A percentile compares a stretch with the other conserved stretches of the same genome.
These are phyloP conservation scores for Globisporangium rhizosaccharum DNA, from an alignment of 352 stramenopile species.

Conservation along the genomic window DNA sequence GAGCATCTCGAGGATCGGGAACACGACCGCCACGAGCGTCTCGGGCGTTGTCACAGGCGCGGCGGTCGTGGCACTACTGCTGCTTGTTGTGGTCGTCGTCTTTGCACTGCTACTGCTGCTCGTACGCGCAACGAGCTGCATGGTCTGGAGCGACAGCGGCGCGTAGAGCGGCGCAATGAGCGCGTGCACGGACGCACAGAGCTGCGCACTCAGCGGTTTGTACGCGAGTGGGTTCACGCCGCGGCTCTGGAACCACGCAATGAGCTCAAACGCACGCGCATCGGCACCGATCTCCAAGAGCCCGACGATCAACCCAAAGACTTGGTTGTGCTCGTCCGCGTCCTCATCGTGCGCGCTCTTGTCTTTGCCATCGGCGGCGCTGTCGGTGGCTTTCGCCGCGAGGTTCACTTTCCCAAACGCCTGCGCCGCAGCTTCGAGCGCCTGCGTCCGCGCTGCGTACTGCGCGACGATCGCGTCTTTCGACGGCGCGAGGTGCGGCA, in stretches of 20 bases:
- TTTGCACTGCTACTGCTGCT: not conserved
- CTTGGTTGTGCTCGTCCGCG: slow-evolving; percentile 40
- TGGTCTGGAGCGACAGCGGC: slow-evolving; percentile 43
- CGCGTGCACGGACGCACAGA: slow-evolving; percentile 64
- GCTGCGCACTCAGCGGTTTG: slow-evolving; percentile 50
- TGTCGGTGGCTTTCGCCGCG: slow-evolving; percentile 35
- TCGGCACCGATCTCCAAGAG: slow-evolving; percentile 70
- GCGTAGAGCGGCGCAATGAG: slow-evolving; percentile 54
- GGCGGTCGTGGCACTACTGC: slow-evolving; percentile 16
- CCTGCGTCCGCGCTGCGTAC: slow-evolving; percentile 29
- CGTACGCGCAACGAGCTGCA: slow-evolving; percentile 27
- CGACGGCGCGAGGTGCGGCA: slow-evolving; percentile 74
- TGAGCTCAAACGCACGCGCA: slow-evolving; percentile 70
- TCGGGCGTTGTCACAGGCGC: slow-evolving; percentile 29
- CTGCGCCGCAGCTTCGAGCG: slow-evolving; percentile 54
- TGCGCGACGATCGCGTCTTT: slow-evolving; percentile 52
- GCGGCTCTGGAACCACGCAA: slow-evolving; percentile 64
- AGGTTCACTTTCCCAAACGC: slow-evolving; percentile 76
- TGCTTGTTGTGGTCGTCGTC: not conserved
- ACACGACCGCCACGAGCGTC: slow-evolving; percentile 43
- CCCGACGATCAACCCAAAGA: slow-evolving; percentile 78
- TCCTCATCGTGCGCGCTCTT: slow-evolving; percentile 25
- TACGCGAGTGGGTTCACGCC: slow-evolving; percentile 66
- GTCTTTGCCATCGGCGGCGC: slow-evolving; percentile 12
- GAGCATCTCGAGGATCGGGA: slow-evolving; percentile 60